These are phyloP conservation scores for Lodderomyces theae DNA, from an alignment of 1,139 yeast genomes.

Conservation along the genomic window DNA sequence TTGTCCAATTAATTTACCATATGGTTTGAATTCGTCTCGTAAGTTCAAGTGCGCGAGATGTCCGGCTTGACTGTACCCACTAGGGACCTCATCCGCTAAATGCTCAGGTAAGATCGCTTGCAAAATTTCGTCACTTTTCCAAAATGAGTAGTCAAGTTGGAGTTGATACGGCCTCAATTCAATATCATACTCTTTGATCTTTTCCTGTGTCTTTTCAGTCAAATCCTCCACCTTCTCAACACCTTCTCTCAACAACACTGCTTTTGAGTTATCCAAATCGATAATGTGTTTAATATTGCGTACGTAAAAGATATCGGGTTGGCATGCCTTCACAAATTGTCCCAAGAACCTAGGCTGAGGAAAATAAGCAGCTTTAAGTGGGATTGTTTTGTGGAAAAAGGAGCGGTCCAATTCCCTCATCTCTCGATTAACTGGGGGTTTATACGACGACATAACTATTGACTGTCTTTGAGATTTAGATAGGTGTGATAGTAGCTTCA, in stretches of 20 bases:
- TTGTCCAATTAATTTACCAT: constrained; percentile 78
- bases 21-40: constrained; percentile 82
- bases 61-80: constrained; percentile 92
- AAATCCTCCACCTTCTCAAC: constrained; percentile 24
- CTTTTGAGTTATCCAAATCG: constrained; percentile 49
- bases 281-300: constrained; percentile 69
- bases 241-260: constrained; percentile 51
- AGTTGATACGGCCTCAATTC: constrained; percentile 53
- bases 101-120: constrained; percentile 73
- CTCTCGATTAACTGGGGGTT: constrained; percentile 67
- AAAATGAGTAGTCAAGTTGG: constrained; percentile 66
- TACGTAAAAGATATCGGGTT: constrained; percentile 55
- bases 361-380: constrained; percentile 65
- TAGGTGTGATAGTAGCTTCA: constrained; percentile 9
- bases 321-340: constrained; percentile 49
- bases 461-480: constrained; percentile 26
- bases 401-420: constrained; percentile 66
- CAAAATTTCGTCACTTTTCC: constrained; percentile 88
- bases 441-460: constrained; percentile 33
- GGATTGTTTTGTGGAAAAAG: constrained; percentile 54
- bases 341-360: constrained; percentile 65
- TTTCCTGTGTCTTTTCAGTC: constrained; percentile 39
- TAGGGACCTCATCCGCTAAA: constrained; percentile 70
- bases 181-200: constrained; percentile 47
- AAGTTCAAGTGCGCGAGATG: constrained; percentile 93